phyloP scores from a whole-genome alignment of 257 asterid genomes.

The Agastache rugosa region DNA sequence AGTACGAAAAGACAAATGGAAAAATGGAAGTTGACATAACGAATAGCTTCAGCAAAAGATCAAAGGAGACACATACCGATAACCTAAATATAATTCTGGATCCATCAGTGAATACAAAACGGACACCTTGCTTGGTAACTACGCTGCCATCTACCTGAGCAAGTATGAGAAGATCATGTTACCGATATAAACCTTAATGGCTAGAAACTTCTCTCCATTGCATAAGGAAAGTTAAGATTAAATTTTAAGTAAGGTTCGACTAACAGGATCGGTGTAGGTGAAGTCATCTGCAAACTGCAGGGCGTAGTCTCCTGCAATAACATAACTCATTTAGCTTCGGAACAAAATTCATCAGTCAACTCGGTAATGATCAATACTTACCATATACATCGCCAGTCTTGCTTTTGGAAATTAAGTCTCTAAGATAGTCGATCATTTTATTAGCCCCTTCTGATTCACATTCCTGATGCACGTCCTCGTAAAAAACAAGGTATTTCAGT shows the following conservation, averaged over 20 bases:
- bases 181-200: conserved; percentile 1
- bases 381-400: conserved; percentile 81
- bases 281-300: conserved; percentile 95
- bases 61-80: conserved; percentile 59
- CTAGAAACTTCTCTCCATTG: conserved; percentile 6
- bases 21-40: neutral
- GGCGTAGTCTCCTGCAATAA: conserved; percentile 67
- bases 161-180: conserved; percentile 27
- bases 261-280: conserved; percentile 92
- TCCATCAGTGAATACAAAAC: conserved; percentile 89
- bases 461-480: conserved; percentile 56
- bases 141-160: conserved; percentile 92
- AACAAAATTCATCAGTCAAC: neutral
- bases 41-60: neutral
- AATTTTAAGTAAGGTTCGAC: conserved; percentile 36
- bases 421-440: conserved; percentile 71
- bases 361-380: conserved; percentile 33
- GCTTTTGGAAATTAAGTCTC: conserved; percentile 73
- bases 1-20: neutral
- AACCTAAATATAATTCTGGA: conserved; percentile 89
- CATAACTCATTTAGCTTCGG: conserved; percentile 29
- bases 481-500: conserved; percentile 28
- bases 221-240: conserved; percentile 14
- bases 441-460: conserved; percentile 93
- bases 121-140: conserved; percentile 87